phyloP scores from a whole-genome alignment of 768 basidiomycete genomes.

The Lanmaoa rubissima region DNA sequence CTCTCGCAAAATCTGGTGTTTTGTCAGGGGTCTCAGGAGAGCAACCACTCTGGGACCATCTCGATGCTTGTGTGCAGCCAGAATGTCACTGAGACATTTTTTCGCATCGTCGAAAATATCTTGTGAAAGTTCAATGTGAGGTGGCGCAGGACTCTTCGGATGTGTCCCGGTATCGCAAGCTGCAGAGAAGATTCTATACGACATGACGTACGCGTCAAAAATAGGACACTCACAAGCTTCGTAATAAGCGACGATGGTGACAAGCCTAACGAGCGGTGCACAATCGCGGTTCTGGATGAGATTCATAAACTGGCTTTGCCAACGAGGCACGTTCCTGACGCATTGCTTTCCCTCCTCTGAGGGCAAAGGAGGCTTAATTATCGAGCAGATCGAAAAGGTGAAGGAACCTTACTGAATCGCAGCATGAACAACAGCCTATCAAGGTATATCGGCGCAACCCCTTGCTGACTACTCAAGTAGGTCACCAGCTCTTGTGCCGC shows the following conservation, averaged over 20 bases:
- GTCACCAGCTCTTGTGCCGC: conserved; percentile 14
- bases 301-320: conserved; percentile 9
- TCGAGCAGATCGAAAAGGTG: background rate
- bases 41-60: conserved; percentile 21
- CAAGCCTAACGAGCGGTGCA: conserved; percentile 20
- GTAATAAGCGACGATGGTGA: conserved; percentile 21
- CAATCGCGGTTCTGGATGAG: conserved; percentile 13
- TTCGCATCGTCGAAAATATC: conserved; percentile 14
- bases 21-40: conserved; percentile 22
- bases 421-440: conserved; percentile 22
- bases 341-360: conserved; percentile 23
- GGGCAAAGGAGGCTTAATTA: background rate
- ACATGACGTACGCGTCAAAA: too few relatives aligned
- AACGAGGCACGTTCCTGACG: conserved; percentile 13
- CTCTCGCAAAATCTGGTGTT: conserved; percentile 11
- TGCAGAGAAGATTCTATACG: background rate
- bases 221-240: conserved; percentile 16
- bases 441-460: conserved; percentile 19
- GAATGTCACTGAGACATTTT: conserved; percentile 10
- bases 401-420: conserved; percentile 16
- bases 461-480: conserved; percentile 11
- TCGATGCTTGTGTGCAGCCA: conserved; percentile 14
- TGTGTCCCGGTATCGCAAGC: conserved; percentile 2
- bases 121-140: background rate
- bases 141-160: background rate